Conservation (phyloP, 495 filamentous ascomycete genomes). For the Beverwykella pulmonaria region DNA sequence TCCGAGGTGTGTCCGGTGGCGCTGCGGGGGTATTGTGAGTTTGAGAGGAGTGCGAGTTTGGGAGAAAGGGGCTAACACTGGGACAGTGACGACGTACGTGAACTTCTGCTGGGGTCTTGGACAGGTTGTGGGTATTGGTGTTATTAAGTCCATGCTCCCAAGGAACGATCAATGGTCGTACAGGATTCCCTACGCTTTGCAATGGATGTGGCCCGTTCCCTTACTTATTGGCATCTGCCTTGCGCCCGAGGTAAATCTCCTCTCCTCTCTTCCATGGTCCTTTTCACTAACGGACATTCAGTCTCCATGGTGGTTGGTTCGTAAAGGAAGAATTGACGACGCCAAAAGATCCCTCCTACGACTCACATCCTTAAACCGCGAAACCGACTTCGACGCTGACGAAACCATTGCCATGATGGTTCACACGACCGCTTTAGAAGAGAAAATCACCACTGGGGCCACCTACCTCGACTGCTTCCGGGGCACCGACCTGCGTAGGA, state of each 20-base stretch:
- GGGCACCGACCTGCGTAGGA: conserved; percentile 45
- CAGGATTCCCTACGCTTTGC: conserved; percentile 47
- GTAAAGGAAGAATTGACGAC: conserved; percentile 43
- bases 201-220: conserved; percentile 51
- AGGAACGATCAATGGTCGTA: conserved; percentile 46
- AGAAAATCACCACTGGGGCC: conserved; percentile 44
- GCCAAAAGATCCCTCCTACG: conserved; percentile 45
- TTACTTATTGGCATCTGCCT: conserved; percentile 45
- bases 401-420: conserved; percentile 48
- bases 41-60: not conserved
- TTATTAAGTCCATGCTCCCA: conserved; percentile 41
- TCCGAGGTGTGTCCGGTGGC: conserved; percentile 41
- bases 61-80: not conserved
- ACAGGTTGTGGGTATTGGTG: conserved; percentile 45
- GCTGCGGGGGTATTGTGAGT: conserved; percentile 38
- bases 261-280: not conserved
- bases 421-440: conserved; percentile 46
- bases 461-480: conserved; percentile 47
- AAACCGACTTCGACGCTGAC: conserved; percentile 46
- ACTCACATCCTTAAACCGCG: conserved; percentile 41
- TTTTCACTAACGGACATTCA: not conserved
- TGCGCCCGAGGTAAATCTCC: conserved; percentile 40
- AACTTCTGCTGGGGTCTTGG: conserved; percentile 50
- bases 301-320: conserved; percentile 49
- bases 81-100: conserved; percentile 40